Base-by-base conservation (phyloP, 1,284 basidiomycete genomes). In the Cryptococcus depauperatus region DNA sequence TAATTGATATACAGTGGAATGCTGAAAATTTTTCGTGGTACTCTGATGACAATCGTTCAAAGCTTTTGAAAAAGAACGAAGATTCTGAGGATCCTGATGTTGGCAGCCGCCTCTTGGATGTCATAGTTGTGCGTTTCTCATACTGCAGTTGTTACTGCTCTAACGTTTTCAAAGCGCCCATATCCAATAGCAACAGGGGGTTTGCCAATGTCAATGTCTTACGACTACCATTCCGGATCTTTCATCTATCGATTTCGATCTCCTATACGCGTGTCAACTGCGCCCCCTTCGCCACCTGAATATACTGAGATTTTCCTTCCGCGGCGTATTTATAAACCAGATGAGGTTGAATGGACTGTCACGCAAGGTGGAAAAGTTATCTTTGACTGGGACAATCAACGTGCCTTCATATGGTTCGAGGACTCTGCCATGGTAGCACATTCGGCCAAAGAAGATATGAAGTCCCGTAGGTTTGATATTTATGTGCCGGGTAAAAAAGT, bases 11-110 rank as follows among this genome's bases (percentile, higher is more conserved):
- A 10, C 19, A 64, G 62, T 97, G 93, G 93, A 96, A 95, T 62
- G 86, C 84, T 37, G 92, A 97, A 69, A 91, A 90, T 70, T 93
- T 95, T 66, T 89, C 87, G 3, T 93, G 87, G 83, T 93, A 87
- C 74, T 85, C 84, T 51, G 72, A 76, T 35, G 70, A 58, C 27
- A 59, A 53, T 35, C 50, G 59, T 11, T 49, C 41, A 21, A 46
- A 44, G 16, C 75, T 54, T 69, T 74, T 57, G 28, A 51, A 41
- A 41, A 48, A 49, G 42, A 52, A 46, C 9, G 45, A 77, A 10
- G 81, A 85, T 57, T 72, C 72, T 9, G 75, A 79, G 3, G 19
- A 63, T 37, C 74, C 90, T 19, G 91, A 95, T 63, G 79, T 82
- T 27, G 90, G 91, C 3, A 85, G 76, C 0, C 75, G 92, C 6